phyloP scores from a whole-genome alignment of 495 filamentous ascomycete genomes.

The Tetracladium marchalianum region DNA sequence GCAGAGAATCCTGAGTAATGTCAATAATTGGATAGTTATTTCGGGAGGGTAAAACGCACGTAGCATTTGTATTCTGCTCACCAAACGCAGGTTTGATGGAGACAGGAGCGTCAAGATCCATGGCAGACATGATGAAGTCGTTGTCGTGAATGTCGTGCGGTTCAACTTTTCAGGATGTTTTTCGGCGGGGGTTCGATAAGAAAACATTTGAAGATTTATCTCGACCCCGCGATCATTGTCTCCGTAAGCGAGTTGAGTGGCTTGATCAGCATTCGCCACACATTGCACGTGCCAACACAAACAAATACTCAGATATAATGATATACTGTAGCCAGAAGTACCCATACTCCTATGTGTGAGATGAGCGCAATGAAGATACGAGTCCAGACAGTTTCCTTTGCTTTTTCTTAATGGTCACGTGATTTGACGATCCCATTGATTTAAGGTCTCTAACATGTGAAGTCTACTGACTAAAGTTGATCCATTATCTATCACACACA shows the following conservation, averaged over 20 bases:
- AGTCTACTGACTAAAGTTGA: background rate
- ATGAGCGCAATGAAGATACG: too few relatives aligned
- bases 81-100: slow-evolving; percentile 38
- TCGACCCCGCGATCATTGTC: slow-evolving; percentile 13
- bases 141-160: background rate
- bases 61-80: slow-evolving; percentile 42
- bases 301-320: too few relatives aligned
- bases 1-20: slow-evolving; percentile 65
- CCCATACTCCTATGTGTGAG: too few relatives aligned
- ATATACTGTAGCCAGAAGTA: too few relatives aligned
- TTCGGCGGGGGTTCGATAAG: slow-evolving; percentile 9
- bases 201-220: slow-evolving; percentile 12
- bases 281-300: too few relatives aligned
- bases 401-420: too few relatives aligned
- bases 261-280: too few relatives aligned
- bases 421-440: too few relatives aligned
- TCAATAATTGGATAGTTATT: slow-evolving; percentile 9
- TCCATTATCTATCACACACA: background rate
- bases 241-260: too few relatives aligned
- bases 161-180: background rate
- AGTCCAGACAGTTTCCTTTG: too few relatives aligned
- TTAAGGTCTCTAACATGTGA: background rate
- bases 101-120: slow-evolving; percentile 61
- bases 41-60: slow-evolving; percentile 35
- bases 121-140: slow-evolving; percentile 39